phyloP scores from a whole-genome alignment of 805 yeast species.

The Ogataea trehaloabstinens region DNA sequence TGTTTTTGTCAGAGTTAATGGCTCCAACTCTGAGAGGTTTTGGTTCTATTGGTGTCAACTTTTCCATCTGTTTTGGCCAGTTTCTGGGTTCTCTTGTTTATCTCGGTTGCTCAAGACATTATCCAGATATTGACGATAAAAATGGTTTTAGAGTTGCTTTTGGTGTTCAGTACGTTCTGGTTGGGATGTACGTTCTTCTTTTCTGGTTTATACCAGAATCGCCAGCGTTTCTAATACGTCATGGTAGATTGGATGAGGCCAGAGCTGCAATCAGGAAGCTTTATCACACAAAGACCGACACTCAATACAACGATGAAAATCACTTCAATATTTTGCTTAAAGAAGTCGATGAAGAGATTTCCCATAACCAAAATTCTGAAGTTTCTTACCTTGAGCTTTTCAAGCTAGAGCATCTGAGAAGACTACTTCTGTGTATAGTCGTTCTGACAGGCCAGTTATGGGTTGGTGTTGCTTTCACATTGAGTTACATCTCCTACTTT shows the following conservation, averaged over 20 bases:
- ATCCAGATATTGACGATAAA: conserved; percentile 1
- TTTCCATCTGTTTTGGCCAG: conserved; percentile 4
- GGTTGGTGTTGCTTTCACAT: conserved; percentile 4
- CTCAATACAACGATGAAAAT: conserved; percentile 1
- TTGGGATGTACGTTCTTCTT: conserved; percentile 1
- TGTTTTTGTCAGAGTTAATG: conserved; percentile 4
- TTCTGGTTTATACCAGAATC: conserved; percentile 6
- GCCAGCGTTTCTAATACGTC: conserved; percentile 1
- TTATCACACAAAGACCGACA: conserved; percentile 2
- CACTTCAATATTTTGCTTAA: conserved; percentile 3
- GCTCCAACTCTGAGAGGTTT: conserved; percentile 4
- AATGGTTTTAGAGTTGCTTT: conserved; percentile 1
- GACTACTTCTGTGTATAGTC: conserved; percentile 1
- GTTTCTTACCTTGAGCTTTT: conserved; percentile 3
- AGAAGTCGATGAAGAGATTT: conserved; percentile 1
- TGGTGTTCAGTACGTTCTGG: conserved; percentile 3
- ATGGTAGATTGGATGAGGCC: conserved; percentile 2
- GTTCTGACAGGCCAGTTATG: conserved; percentile 4
- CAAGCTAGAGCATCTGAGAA: background rate
- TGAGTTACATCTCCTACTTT: conserved; percentile 7
- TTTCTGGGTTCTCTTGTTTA: conserved; percentile 3
- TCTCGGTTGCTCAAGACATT: conserved; percentile 3
- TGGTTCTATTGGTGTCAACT: conserved; percentile 5
- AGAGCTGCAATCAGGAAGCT: conserved; percentile 3
- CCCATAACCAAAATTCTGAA: background rate